Percentiles rank a stretch among this genome's conserved stretches.
phyloP scores from a whole-genome alignment of 2,329 filamentous ascomycete genomes.

The Cladophialophora chaetospira region DNA sequence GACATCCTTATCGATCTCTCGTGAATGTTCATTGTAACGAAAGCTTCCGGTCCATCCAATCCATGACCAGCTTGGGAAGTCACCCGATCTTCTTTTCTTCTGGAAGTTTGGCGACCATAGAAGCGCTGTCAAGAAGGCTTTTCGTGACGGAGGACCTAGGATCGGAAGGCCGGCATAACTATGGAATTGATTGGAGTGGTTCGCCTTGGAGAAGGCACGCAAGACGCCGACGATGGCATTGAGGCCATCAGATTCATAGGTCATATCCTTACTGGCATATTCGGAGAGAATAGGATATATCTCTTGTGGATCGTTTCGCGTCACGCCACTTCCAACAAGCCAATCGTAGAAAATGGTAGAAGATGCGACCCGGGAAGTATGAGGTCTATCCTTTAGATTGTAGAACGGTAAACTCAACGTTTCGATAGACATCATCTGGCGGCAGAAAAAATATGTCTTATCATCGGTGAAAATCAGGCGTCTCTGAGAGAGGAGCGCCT shows the following conservation, averaged over 20 bases:
- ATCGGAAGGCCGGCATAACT: constrained; percentile 6
- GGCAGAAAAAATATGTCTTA: constrained; percentile 27
- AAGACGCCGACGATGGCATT: constrained; percentile 12
- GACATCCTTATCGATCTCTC: not conserved
- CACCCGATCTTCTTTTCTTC: constrained; percentile 16
- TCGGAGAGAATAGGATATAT: constrained; percentile 20
- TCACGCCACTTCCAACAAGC: not conserved
- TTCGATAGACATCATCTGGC: constrained; percentile 18
- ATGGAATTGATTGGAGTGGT: constrained; percentile 11
- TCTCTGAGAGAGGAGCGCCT: constrained; percentile 39
- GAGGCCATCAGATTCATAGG: constrained; percentile 6
- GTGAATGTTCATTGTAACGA: not conserved
- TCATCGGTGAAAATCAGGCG: constrained; percentile 40
- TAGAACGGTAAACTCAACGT: constrained; percentile 13
- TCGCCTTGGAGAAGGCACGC: constrained; percentile 18
- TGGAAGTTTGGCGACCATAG: not conserved
- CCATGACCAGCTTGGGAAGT: constrained; percentile 28
- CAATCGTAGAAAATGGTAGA: not conserved
- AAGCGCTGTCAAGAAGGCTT: constrained; percentile 2
- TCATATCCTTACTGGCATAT: constrained; percentile 6
- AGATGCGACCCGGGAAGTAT: not conserved
- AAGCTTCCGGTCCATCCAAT: constrained; percentile 23
- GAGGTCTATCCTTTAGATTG: not conserved
- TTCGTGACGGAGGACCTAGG: not conserved
- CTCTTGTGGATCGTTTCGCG: constrained; percentile 7